Percentiles rank a stretch among this genome's conserved stretches.
Evolutionary conservation across 768 basidiomycete species (phyloP).

Genomic region (Jaapia argillacea): DNA sequence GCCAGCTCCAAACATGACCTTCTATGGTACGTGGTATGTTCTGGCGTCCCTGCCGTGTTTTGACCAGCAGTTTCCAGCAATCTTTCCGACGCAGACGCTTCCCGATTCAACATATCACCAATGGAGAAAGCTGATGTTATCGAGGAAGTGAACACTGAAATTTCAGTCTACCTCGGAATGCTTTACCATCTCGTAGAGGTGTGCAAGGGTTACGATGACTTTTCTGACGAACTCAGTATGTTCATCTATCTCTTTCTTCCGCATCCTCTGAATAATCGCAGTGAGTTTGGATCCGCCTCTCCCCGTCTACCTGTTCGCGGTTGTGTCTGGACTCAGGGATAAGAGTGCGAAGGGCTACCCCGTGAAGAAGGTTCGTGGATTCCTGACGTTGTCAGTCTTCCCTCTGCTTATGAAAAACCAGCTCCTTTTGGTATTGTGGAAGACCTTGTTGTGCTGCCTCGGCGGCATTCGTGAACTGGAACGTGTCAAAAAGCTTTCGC

Average conservation of each 20-base stretch:
- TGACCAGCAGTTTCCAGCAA: constrained; percentile 33
- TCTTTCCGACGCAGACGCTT: constrained; percentile 65
- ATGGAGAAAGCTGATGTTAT: constrained; percentile 70
- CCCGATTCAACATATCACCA: constrained; percentile 57
- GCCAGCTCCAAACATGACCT: constrained; percentile 82
- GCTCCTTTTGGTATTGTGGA: constrained; percentile 94
- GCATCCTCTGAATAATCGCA: constrained; percentile 19
- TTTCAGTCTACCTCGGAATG: constrained; percentile 91
- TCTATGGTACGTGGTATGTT: constrained; percentile 42
- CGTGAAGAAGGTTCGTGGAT: constrained; percentile 73
- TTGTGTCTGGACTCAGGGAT: constrained; percentile 85
- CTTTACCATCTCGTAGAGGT: constrained; percentile 92
- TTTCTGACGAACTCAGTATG: constrained; percentile 95
- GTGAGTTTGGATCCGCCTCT: constrained; percentile 95
- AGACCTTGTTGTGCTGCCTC: constrained; percentile 82
- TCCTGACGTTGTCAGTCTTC: neutral
- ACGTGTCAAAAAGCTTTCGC: constrained; percentile 74
- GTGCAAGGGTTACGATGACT: constrained; percentile 87
- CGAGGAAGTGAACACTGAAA: constrained; percentile 87
- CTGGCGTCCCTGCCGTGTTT: constrained; percentile 1
- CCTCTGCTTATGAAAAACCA: constrained; percentile 18
- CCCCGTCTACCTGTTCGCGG: constrained; percentile 84
- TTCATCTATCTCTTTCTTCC: neutral
- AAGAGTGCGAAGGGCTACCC: constrained; percentile 94
- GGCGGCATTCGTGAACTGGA: constrained; percentile 85